These are phyloP conservation scores for Diplocarpon rosae DNA, from an alignment of 2,329 filamentous ascomycete species.

Conservation along the genomic window DNA sequence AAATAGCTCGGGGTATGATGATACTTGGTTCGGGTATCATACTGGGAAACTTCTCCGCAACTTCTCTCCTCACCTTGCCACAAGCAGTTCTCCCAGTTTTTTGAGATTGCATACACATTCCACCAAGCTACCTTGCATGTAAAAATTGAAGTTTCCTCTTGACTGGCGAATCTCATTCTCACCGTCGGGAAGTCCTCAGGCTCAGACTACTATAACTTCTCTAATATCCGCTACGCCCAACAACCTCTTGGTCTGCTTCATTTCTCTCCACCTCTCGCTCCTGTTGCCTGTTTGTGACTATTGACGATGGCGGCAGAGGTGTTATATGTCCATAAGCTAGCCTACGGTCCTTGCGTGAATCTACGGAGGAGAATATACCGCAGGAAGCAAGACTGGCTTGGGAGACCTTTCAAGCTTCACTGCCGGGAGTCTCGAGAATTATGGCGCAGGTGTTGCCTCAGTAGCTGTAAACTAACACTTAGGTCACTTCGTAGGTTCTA, in stretches of 20 bases:
- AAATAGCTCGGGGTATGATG: too few relatives aligned
- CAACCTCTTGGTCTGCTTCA: constrained; percentile 33
- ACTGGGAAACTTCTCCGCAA: neutral
- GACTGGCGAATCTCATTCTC: constrained; percentile 25
- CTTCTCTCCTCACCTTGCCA: neutral
- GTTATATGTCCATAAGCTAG: constrained; percentile 15
- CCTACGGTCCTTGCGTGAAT: constrained; percentile 40
- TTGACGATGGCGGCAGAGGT: constrained; percentile 21
- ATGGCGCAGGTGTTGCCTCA: constrained; percentile 30
- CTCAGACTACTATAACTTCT: constrained; percentile 29
- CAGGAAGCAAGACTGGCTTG: constrained; percentile 31
- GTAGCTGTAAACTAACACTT: constrained; percentile 29
- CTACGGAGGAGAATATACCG: constrained; percentile 38
- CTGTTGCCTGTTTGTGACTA: constrained; percentile 22
- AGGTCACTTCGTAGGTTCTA: constrained; percentile 24
- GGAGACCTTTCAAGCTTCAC: constrained; percentile 32
- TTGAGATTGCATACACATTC: constrained; percentile 26
- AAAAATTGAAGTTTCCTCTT: constrained; percentile 19
- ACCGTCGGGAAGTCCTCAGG: constrained; percentile 18
- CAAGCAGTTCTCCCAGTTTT: constrained; percentile 15
- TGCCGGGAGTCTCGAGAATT: constrained; percentile 18
- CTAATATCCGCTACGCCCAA: constrained; percentile 35
- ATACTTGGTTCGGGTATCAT: neutral
- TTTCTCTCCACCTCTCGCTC: constrained; percentile 32
- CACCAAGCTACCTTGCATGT: constrained; percentile 25